A percentile compares a stretch with the other conserved stretches of the same genome.
Evolutionary conservation across 2,329 filamentous ascomycete genomes (phyloP).

Genomic region (Diaporthe helianthi): DNA sequence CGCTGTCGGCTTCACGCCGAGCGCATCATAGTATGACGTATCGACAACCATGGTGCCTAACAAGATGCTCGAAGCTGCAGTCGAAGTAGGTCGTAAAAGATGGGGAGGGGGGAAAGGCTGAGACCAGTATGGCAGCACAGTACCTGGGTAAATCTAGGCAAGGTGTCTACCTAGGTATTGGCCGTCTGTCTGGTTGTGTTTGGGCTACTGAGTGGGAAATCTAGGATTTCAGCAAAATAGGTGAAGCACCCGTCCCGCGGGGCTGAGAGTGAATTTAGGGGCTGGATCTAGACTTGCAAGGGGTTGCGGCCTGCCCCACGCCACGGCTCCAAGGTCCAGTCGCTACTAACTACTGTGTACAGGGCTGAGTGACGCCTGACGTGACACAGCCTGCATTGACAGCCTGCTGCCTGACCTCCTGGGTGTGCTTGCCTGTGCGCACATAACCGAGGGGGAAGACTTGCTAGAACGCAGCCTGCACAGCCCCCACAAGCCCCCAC

Average conservation of each 20-base stretch:
- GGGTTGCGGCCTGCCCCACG: slow-evolving; percentile 20
- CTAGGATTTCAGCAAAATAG: slow-evolving; percentile 1
- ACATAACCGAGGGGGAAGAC: neutral
- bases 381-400: slow-evolving; percentile 4
- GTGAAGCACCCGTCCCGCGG: slow-evolving; percentile 4
- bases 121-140: neutral
- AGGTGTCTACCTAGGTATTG: neutral
- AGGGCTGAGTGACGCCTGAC: slow-evolving; percentile 22
- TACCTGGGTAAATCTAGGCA: slow-evolving; percentile 15
- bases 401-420: neutral
- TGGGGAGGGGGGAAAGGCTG: neutral
- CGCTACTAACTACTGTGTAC: slow-evolving; percentile 3
- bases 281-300: slow-evolving; percentile 11
- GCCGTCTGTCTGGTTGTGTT: neutral
- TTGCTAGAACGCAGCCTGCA: neutral
- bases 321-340: slow-evolving; percentile 12
- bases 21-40: slow-evolving; percentile 85
- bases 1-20: slow-evolving; percentile 84
- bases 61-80: slow-evolving; percentile 4
- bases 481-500: neutral
- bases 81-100: neutral
- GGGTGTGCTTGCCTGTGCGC: neutral
- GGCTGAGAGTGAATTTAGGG: slow-evolving; percentile 18
- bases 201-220: slow-evolving; percentile 17
- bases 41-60: slow-evolving; percentile 79